phyloP scores from a whole-genome alignment of 1,284 basidiomycete species.

The Trametes hirsuta region DNA sequence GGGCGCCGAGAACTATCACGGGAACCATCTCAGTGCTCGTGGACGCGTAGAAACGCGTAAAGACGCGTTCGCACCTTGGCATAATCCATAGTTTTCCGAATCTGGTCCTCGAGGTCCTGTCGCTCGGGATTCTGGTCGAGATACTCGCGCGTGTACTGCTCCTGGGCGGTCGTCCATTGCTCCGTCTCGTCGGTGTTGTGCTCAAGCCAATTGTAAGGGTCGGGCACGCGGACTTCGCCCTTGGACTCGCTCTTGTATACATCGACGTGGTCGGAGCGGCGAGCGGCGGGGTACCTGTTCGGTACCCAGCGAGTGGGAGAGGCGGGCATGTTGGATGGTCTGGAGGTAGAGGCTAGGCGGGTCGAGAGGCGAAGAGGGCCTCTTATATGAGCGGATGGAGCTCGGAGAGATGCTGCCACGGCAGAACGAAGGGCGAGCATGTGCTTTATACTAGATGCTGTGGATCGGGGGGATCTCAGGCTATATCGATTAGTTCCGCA shows the following conservation, averaged over 20 bases:
- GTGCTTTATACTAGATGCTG: constrained; percentile 27
- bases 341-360: constrained; percentile 19
- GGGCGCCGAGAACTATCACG: constrained; percentile 61
- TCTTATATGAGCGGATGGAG: constrained; percentile 28
- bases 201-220: constrained; percentile 81
- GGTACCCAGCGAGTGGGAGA: constrained; percentile 42
- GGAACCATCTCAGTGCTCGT: background rate
- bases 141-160: constrained; percentile 59
- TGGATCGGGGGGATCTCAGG: constrained; percentile 16
- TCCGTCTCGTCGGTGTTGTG: constrained; percentile 62
- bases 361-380: constrained; percentile 16
- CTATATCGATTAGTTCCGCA: constrained; percentile 21
- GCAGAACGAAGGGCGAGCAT: constrained; percentile 24
- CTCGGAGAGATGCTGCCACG: constrained; percentile 27
- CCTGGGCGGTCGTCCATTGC: constrained; percentile 67
- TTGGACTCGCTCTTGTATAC: constrained; percentile 65
- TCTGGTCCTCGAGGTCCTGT: constrained; percentile 57
- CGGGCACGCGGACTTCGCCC: constrained; percentile 62
- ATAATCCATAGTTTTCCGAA: constrained; percentile 70
- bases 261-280: constrained; percentile 68
- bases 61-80: constrained; percentile 53
- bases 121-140: constrained; percentile 65
- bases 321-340: constrained; percentile 28
- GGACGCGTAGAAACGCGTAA: constrained; percentile 8
- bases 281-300: constrained; percentile 62